Evolutionary conservation across 139 green algal species (phyloP).

Genomic region (Haematococcus sp.): DNA sequence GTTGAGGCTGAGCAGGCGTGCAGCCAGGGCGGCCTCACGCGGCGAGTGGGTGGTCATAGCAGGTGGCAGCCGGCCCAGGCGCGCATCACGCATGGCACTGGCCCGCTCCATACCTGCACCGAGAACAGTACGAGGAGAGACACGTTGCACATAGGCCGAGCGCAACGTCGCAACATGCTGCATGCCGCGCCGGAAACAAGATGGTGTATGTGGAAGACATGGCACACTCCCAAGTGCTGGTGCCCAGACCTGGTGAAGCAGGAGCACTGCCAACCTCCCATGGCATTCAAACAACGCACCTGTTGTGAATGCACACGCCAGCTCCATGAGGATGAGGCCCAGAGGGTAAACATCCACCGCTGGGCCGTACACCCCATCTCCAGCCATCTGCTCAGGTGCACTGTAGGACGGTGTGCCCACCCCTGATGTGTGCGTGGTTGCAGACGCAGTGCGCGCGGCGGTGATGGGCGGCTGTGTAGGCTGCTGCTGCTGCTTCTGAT

Average conservation of each 20-base stretch:
- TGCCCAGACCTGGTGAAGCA: neutral
- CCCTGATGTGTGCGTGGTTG: neutral
- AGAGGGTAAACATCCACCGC: conserved; percentile 24
- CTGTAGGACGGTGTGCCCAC: conserved; percentile 21
- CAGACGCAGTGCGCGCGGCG: neutral
- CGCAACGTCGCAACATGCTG: no score
- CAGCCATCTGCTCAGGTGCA: conserved; percentile 19
- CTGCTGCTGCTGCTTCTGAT: no score
- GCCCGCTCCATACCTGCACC: conserved; percentile 40
- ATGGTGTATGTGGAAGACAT: no score
- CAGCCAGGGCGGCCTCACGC: conserved; percentile 4
- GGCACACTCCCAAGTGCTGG: no score
- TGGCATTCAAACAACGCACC: conserved; percentile 16
- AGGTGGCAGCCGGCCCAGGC: conserved; percentile 15
- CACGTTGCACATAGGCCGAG: no score
- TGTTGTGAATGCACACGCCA: conserved; percentile 31
- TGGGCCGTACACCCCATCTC: neutral
- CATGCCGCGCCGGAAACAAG: no score
- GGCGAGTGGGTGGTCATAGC: conserved; percentile 11
- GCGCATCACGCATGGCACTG: conserved; percentile 30
- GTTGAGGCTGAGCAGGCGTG: neutral
- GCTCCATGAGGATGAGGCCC: conserved; percentile 47
- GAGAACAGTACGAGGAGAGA: no score
- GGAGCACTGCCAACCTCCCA: neutral
- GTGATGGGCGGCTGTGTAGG: no score